Evolutionary conservation across 176 grass and related monocot species (phyloP).

Genomic region (Themeda triandra): DNA sequence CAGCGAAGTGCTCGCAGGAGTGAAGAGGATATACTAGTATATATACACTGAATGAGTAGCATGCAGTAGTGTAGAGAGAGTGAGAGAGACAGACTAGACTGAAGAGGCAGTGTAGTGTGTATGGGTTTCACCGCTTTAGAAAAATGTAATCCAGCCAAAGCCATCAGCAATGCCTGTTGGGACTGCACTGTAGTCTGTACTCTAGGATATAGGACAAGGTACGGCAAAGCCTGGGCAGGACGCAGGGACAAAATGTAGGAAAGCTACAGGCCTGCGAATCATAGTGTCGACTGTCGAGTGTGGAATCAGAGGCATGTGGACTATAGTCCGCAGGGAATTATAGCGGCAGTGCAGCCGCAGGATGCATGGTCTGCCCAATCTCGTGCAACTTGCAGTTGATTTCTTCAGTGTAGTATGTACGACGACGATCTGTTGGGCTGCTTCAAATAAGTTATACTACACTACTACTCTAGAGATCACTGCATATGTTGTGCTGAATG

Average conservation of each 20-base stretch:
- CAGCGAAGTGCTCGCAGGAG: constrained; percentile 6
- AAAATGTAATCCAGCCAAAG: constrained; percentile 39
- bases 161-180: constrained; percentile 26
- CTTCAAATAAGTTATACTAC: not conserved
- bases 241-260: constrained; percentile 55
- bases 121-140: constrained; percentile 71
- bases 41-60: constrained; percentile 31
- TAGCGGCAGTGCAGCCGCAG: constrained; percentile 22
- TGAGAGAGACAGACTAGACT: constrained; percentile 18
- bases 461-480: too few species aligned
- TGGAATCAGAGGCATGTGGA: constrained; percentile 64
- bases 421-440: not conserved
- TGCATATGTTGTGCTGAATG: too few species aligned
- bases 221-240: constrained; percentile 57
- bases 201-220: constrained; percentile 1
- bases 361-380: constrained; percentile 12
- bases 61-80: not conserved
- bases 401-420: not conserved
- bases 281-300: constrained; percentile 92
- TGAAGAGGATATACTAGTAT: constrained; percentile 11
- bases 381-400: constrained; percentile 1
- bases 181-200: not conserved
- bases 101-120: constrained; percentile 39
- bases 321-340: constrained; percentile 65
- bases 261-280: constrained; percentile 67